Evolutionary conservation across 768 basidiomycete genomes (phyloP), one percentile per base, ranked within the genome.

Genomic region (Hydnomerulius pinastri): DNA sequence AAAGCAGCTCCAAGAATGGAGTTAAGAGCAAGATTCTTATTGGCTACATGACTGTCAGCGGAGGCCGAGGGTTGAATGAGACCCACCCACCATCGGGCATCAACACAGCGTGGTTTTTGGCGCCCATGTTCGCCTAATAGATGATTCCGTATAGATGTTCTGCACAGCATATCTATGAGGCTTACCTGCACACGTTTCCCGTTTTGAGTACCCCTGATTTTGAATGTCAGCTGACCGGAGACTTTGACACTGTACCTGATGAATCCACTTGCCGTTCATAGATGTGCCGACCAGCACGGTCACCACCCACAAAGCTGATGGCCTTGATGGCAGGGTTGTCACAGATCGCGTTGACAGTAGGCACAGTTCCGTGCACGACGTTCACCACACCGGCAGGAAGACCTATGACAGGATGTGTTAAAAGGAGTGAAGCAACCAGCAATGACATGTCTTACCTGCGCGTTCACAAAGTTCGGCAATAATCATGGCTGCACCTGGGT

Each of bases 401-500:
- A 24, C 88, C 87, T 85, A 25, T 39, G 27, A 48, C 60, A 24
- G 13, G 40, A 40, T 15, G 30, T 11, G 18, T 51, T 23, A 43
- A 20, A 20, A 21, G 40, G 28, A 7, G 41, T 43, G 23, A 44
- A 24, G 23, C 13, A 15, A 37, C 7, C 4, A 11, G 21, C 17
- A 17, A 36, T 5, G 21, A 38, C 7, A 17, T 7, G 18, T 23
- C 69, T 57, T 41, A 82, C 83, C 91, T 48, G 96, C 93, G 46
- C 83, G 83, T 69, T 91, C 83, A 63, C 91, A 93, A 4, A 98
- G 79, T 71, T 99, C 96, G 27, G 94, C 93, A 53, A 99, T 93
- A 48, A 99, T 96, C 88, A 97, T 94, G 6, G 93, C 87, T 12
- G 97, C 96, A 41, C 96, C 96, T 12, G 96, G 96, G 65, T 97